These are phyloP conservation scores for Tetraselmis striata DNA, from an alignment of 139 green algal genomes.

Conservation along the genomic window DNA sequence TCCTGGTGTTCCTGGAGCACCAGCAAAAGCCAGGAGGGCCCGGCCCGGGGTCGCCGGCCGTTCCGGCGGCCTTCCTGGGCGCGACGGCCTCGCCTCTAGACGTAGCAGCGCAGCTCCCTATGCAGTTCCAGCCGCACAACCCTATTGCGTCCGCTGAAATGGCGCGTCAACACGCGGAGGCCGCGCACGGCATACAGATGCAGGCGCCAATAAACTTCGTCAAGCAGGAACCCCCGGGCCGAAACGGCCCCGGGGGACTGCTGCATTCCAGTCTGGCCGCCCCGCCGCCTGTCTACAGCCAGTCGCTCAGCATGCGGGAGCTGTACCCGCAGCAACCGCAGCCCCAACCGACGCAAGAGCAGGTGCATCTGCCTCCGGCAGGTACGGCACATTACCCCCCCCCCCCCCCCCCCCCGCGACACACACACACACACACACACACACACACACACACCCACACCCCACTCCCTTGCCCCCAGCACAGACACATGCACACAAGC, in stretches of 20 bases:
- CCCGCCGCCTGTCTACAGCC: background rate
- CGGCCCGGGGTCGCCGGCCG: background rate
- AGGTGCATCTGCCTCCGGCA: no score
- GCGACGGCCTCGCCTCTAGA: background rate
- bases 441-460: no score
- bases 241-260: background rate
- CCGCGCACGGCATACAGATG: background rate
- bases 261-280: background rate
- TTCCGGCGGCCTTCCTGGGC: background rate
- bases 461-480: no score
- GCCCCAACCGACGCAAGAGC: background rate
- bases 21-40: background rate
- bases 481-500: no score
- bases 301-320: background rate
- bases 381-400: no score
- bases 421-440: no score
- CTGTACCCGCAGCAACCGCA: background rate
- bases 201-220: background rate
- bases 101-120: background rate
- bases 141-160: background rate
- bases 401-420: no score
- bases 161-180: background rate
- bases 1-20: constrained; percentile 25
- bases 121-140: constrained; percentile 22
- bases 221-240: background rate